phyloP scores from a whole-genome alignment of 352 stramenopile species.

The Globisporangium recalcitrans region DNA sequence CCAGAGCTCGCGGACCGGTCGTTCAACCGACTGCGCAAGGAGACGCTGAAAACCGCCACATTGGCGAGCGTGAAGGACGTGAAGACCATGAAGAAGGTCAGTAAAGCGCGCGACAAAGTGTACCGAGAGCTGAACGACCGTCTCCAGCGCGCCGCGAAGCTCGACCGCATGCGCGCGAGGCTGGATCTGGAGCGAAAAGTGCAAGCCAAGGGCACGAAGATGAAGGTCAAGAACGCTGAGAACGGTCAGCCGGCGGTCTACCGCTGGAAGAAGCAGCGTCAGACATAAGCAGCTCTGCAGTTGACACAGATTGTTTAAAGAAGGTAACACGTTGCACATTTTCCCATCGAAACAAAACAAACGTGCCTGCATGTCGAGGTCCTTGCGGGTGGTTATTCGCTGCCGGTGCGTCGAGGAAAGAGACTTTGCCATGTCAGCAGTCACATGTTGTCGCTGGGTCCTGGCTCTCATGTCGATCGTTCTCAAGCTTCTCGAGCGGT shows the following conservation, averaged over 20 bases:
- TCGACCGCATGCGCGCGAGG: slow-evolving; percentile 65
- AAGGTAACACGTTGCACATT: slow-evolving; percentile 1
- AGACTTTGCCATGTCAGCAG: too few species aligned
- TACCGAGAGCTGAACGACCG: slow-evolving; percentile 70
- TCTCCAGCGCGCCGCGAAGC: slow-evolving; percentile 59
- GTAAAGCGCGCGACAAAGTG: slow-evolving; percentile 52
- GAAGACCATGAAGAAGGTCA: slow-evolving; percentile 49
- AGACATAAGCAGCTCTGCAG: slow-evolving; percentile 48
- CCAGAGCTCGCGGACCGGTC: slow-evolving; percentile 63
- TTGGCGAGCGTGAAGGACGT: slow-evolving; percentile 26
- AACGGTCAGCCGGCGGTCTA: slow-evolving; percentile 76
- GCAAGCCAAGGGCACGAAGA: slow-evolving; percentile 78
- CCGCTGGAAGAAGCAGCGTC: slow-evolving; percentile 85
- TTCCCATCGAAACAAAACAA: not conserved
- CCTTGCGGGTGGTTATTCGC: too few species aligned
- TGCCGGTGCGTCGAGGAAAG: too few species aligned
- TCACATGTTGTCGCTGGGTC: too few species aligned
- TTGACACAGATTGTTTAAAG: slow-evolving; percentile 2
- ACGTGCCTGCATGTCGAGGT: not conserved
- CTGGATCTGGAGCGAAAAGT: slow-evolving; percentile 83
- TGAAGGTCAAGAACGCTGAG: slow-evolving; percentile 71
- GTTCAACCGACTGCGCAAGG: slow-evolving; percentile 72
- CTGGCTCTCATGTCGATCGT: too few species aligned
- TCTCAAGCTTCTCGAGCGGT: not conserved
- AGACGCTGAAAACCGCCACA: slow-evolving; percentile 41